phyloP scores from a whole-genome alignment of 805 yeast genomes.

The Candida coquimbonensis region DNA sequence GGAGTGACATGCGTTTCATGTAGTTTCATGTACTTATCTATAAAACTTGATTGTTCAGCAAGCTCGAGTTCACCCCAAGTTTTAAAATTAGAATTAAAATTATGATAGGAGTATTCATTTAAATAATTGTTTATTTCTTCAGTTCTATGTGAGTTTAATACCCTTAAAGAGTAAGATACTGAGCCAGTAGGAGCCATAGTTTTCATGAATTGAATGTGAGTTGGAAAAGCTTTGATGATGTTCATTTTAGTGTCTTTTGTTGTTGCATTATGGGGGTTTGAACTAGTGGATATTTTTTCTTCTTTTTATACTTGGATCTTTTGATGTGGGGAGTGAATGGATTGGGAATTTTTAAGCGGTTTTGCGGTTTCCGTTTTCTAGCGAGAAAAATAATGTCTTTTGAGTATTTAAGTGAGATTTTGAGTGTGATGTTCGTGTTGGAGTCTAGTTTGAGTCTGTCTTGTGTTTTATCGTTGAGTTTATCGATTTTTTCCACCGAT shows the following conservation, averaged over 20 bases:
- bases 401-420: too few relatives aligned
- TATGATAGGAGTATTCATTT: slow-evolving; percentile 7
- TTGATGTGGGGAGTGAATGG: too few relatives aligned
- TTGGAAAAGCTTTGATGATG: slow-evolving; percentile 7
- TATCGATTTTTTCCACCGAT: too few relatives aligned
- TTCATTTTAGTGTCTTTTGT: slow-evolving; percentile 1
- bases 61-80: slow-evolving; percentile 10
- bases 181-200: slow-evolving; percentile 1
- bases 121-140: slow-evolving; percentile 6
- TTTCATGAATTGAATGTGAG: slow-evolving; percentile 7
- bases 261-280: too few relatives aligned
- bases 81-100: slow-evolving; percentile 8
- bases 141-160: slow-evolving; percentile 3
- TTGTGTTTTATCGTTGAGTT: too few relatives aligned
- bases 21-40: slow-evolving; percentile 2
- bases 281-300: too few relatives aligned
- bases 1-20: slow-evolving; percentile 7
- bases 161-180: slow-evolving; percentile 3
- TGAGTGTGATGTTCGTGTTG: too few relatives aligned
- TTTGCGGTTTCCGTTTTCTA: too few relatives aligned
- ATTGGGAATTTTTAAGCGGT: too few relatives aligned
- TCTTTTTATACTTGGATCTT: too few relatives aligned
- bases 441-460: too few relatives aligned
- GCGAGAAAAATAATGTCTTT: too few relatives aligned
- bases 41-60: slow-evolving; percentile 8